Evolutionary conservation across 2,329 filamentous ascomycete genomes (phyloP).

Genomic region (Ceratocystis huliohia): DNA sequence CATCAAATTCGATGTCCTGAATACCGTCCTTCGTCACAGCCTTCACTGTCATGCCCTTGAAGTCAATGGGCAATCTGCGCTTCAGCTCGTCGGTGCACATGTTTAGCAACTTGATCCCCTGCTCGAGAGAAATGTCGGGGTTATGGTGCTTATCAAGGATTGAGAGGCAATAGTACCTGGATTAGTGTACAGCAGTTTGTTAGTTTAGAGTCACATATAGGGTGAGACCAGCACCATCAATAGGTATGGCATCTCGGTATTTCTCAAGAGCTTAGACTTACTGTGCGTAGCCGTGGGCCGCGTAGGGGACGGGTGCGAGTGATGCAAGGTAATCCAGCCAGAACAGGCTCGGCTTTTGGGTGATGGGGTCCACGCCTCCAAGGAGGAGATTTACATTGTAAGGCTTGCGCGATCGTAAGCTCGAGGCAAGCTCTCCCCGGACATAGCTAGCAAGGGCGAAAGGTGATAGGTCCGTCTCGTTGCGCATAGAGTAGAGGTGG

Average conservation of each 20-base stretch:
- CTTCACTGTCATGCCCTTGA: slow-evolving; percentile 94
- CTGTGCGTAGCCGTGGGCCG: slow-evolving; percentile 96
- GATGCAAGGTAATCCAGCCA: slow-evolving; percentile 97
- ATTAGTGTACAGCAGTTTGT: slow-evolving; percentile 4
- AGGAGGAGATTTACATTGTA: slow-evolving; percentile 96
- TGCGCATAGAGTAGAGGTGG: slow-evolving; percentile 97
- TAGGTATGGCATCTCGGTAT: too few relatives aligned
- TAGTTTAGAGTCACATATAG: background rate
- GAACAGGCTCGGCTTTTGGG: slow-evolving; percentile 80
- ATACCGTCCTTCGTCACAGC: slow-evolving; percentile 91
- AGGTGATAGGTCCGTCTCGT: slow-evolving; percentile 81
- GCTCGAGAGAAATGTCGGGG: slow-evolving; percentile 76
- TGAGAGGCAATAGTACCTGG: slow-evolving; percentile 89
- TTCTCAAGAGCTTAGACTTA: slow-evolving; percentile 33
- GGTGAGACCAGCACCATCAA: too few relatives aligned
- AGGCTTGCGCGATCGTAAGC: slow-evolving; percentile 79
- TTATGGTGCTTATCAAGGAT: slow-evolving; percentile 98
- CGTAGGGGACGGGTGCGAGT: slow-evolving; percentile 78
- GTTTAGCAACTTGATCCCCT: slow-evolving; percentile 81
- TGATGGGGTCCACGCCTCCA: slow-evolving; percentile 85
- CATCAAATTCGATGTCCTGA: slow-evolving; percentile 70
- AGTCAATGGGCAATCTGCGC: slow-evolving; percentile 91
- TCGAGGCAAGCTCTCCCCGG: slow-evolving; percentile 80
- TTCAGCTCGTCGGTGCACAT: slow-evolving; percentile 97
- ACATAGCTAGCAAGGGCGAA: slow-evolving; percentile 86